phyloP scores from a whole-genome alignment of 2,329 filamentous ascomycete genomes.

The Hypoxylon sp. region DNA sequence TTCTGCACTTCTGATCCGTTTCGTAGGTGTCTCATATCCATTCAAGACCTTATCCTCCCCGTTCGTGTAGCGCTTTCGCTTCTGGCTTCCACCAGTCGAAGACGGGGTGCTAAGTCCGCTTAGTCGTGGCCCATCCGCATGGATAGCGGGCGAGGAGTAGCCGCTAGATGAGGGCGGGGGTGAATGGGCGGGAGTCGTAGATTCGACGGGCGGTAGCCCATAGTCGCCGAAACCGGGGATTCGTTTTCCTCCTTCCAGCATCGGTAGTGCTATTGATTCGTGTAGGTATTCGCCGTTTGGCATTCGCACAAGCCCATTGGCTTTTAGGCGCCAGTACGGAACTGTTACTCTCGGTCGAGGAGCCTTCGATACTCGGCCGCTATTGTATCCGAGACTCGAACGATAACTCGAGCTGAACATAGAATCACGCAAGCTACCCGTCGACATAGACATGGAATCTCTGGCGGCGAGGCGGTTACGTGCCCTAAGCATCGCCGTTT shows the following conservation, averaged over 20 bases:
- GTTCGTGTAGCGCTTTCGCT: constrained; percentile 49
- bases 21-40: constrained; percentile 45
- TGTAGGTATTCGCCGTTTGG: constrained; percentile 68
- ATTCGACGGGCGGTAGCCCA: constrained; percentile 50
- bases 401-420: constrained; percentile 55
- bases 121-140: constrained; percentile 5
- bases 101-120: constrained; percentile 44
- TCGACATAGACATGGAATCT: constrained; percentile 53
- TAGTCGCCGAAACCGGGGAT: constrained; percentile 58
- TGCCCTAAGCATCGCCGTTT: constrained; percentile 53
- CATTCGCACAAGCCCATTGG: constrained; percentile 63
- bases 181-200: constrained; percentile 44
- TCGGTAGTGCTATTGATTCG: constrained; percentile 64
- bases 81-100: constrained; percentile 44
- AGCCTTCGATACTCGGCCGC: constrained; percentile 53
- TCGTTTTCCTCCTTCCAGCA: constrained; percentile 60
- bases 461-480: constrained; percentile 46
- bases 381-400: constrained; percentile 54
- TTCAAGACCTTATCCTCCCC: constrained; percentile 48
- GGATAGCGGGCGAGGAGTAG: constrained; percentile 28
- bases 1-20: constrained; percentile 49
- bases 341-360: constrained; percentile 50
- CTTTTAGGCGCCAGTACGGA: constrained; percentile 58
- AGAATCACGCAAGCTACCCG: constrained; percentile 53
- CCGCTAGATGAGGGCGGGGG: constrained; percentile 23